These are phyloP conservation scores for Phylloporus sp. DNA, from an alignment of 768 basidiomycete species.

Conservation along the genomic window DNA sequence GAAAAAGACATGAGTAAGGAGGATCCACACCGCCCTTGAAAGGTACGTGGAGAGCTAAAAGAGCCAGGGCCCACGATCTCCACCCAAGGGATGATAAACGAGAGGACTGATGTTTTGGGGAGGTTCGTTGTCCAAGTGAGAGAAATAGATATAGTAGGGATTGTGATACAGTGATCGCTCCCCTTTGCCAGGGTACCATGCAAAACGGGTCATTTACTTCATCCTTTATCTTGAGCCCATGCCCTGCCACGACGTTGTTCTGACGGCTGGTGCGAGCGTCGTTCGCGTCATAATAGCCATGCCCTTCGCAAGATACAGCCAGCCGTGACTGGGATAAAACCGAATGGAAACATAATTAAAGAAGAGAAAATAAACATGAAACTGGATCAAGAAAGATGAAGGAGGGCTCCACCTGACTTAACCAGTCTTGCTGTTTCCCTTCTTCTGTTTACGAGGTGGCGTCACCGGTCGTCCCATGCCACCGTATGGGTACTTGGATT, in stretches of 20 bases:
- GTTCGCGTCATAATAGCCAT: constrained; percentile 17
- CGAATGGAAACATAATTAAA: constrained; percentile 22
- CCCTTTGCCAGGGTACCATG: constrained; percentile 22
- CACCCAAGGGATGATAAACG: constrained; percentile 11
- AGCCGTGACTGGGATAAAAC: constrained; percentile 22
- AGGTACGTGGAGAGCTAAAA: not conserved
- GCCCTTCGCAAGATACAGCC: constrained; percentile 28
- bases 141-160: constrained; percentile 33
- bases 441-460: constrained; percentile 96
- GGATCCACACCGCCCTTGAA: not conserved
- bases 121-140: constrained; percentile 24
- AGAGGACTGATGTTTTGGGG: constrained; percentile 15
- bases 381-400: constrained; percentile 27
- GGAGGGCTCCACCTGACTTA: constrained; percentile 27
- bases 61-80: constrained; percentile 8
- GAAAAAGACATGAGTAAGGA: not conserved
- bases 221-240: constrained; percentile 8
- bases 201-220: constrained; percentile 21
- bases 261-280: constrained; percentile 11
- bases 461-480: constrained; percentile 88
- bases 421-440: constrained; percentile 80
- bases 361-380: constrained; percentile 30
- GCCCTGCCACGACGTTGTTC: constrained; percentile 13
- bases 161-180: constrained; percentile 19
- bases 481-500: constrained; percentile 87